Evolutionary conservation across 176 grass and related monocot genomes (phyloP).

Genomic region (Oryza glumipatula): DNA sequence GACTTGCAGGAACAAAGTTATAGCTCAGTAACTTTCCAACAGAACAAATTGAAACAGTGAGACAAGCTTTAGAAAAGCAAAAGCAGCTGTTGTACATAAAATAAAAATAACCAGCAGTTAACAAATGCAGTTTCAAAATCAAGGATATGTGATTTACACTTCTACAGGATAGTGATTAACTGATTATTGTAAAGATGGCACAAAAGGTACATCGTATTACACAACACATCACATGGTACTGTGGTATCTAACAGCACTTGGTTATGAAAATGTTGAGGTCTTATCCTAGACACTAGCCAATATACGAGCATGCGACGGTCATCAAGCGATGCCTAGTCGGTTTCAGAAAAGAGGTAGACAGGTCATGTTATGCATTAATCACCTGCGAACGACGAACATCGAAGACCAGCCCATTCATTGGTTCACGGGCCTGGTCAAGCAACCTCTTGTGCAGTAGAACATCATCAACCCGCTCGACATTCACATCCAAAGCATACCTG

Average conservation of each 20-base stretch:
- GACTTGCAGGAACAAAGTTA: neutral
- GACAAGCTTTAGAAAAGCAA: constrained; percentile 5
- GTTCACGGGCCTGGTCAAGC: constrained; percentile 73
- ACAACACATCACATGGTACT: neutral
- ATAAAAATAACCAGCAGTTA: constrained; percentile 27
- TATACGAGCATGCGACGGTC: neutral
- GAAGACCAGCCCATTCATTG: constrained; percentile 74
- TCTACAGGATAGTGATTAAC: neutral
- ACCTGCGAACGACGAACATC: constrained; percentile 73
- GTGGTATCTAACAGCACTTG: neutral
- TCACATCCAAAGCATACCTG: constrained; percentile 91
- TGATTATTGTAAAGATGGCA: neutral
- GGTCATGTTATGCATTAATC: constrained; percentile 20
- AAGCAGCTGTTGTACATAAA: constrained; percentile 26
- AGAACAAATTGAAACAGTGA: neutral
- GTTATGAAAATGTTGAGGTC: neutral
- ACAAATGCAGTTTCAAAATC: neutral
- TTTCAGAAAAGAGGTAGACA: constrained; percentile 20
- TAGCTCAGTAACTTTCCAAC: neutral
- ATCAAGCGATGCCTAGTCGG: neutral
- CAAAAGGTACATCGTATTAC: neutral
- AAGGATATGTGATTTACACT: neutral
- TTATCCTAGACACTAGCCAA: constrained; percentile 11
- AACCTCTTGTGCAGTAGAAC: constrained; percentile 84
- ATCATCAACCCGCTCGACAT: constrained; percentile 78